These are phyloP conservation scores for Cenchrus purpureus DNA, from an alignment of 176 grass and related monocot species.

Conservation along the genomic window DNA sequence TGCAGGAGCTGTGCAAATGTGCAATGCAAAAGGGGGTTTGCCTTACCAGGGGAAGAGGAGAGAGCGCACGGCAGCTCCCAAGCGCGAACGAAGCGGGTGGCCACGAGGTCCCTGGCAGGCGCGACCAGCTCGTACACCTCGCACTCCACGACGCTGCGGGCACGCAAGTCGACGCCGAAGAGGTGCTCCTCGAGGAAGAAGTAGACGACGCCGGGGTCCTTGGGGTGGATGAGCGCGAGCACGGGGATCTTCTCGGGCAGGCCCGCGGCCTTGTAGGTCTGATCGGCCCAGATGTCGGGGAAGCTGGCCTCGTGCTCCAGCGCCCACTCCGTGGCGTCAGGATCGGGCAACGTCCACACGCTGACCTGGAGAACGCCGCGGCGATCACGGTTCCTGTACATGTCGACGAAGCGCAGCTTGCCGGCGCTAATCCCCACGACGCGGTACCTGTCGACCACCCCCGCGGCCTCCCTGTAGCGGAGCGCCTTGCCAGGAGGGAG, in stretches of 20 bases:
- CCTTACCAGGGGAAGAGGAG: neutral
- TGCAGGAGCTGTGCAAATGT: no score
- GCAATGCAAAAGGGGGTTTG: no score
- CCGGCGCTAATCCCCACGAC: neutral
- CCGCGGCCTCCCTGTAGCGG: neutral
- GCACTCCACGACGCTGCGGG: neutral
- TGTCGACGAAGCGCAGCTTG: neutral
- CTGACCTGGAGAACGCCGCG: neutral
- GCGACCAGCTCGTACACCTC: neutral
- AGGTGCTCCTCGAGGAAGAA: neutral
- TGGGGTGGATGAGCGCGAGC: neutral
- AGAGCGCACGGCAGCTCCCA: neutral
- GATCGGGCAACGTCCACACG: conserved; percentile 1
- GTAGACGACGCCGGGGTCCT: neutral
- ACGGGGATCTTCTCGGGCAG: neutral
- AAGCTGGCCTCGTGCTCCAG: conserved; percentile 4
- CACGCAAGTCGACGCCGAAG: neutral
- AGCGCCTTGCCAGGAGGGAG: neutral
- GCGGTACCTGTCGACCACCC: neutral
- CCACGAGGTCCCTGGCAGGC: neutral
- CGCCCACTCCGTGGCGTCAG: neutral
- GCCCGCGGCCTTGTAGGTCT: neutral
- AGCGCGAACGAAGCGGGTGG: neutral
- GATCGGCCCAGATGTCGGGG: neutral
- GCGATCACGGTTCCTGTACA: conserved; percentile 5